phyloP scores from a whole-genome alignment of 1,139 yeast species.

The Suhomyces chickasaworum region DNA sequence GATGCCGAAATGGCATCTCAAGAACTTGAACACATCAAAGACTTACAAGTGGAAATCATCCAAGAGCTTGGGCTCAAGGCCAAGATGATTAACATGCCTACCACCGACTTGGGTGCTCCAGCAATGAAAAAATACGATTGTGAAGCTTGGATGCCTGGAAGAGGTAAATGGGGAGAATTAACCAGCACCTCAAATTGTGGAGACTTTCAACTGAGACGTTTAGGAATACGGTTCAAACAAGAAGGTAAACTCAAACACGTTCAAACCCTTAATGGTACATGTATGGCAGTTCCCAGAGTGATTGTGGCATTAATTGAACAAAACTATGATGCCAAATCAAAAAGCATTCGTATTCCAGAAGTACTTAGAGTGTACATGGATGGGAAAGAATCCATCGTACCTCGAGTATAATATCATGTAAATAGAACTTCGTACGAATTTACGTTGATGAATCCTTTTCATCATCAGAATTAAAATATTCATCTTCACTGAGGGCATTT shows the following conservation, averaged over 20 bases:
- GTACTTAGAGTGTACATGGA: conserved; percentile 72
- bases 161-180: conserved; percentile 90
- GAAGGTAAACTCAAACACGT: conserved; percentile 50
- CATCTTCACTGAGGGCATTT: conserved; percentile 7
- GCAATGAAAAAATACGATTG: conserved; percentile 91
- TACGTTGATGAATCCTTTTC: not conserved
- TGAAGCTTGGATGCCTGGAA: conserved; percentile 99
- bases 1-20: conserved; percentile 43
- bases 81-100: conserved; percentile 84
- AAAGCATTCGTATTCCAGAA: conserved; percentile 64
- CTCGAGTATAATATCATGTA: not conserved
- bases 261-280: conserved; percentile 93
- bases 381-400: conserved; percentile 43
- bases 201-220: conserved; percentile 85
- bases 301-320: conserved; percentile 88
- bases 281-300: conserved; percentile 92
- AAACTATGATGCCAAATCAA: conserved; percentile 61
- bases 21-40: conserved; percentile 62
- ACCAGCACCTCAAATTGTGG: conserved; percentile 91
- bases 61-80: conserved; percentile 74
- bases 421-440: not conserved
- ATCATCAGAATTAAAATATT: conserved; percentile 27
- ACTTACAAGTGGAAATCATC: conserved; percentile 67
- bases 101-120: conserved; percentile 89
- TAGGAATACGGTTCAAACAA: conserved; percentile 60